These are phyloP conservation scores for Karstenula rhodostoma DNA, from an alignment of 2,329 filamentous ascomycete species.

Conservation along the genomic window DNA sequence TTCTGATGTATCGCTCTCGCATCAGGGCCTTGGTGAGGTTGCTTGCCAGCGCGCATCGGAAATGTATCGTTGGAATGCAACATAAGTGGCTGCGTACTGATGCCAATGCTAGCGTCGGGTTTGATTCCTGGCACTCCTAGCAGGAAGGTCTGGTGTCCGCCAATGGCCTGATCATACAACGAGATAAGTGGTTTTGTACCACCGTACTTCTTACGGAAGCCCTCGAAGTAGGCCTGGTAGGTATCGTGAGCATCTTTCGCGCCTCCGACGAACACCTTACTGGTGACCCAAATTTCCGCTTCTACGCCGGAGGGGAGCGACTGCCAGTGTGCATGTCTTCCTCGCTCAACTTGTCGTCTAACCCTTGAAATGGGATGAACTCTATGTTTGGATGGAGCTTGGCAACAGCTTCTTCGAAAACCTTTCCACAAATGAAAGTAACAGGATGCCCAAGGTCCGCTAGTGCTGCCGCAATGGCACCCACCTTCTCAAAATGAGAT, in stretches of 20 bases:
- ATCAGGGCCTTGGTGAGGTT: constrained; percentile 23
- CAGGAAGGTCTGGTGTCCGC: constrained; percentile 40
- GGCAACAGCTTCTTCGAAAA: constrained; percentile 48
- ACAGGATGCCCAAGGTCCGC: constrained; percentile 53
- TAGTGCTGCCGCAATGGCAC: constrained; percentile 49
- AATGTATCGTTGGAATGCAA: constrained; percentile 29
- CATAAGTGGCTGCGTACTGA: constrained; percentile 42
- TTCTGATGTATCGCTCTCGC: constrained; percentile 22
- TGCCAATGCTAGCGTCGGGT: constrained; percentile 49
- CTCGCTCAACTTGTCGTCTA: constrained; percentile 29
- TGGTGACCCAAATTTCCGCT: constrained; percentile 46
- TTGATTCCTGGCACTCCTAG: constrained; percentile 51
- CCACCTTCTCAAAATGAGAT: constrained; percentile 35
- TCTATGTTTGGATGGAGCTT: constrained; percentile 47
- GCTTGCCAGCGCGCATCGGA: constrained; percentile 25
- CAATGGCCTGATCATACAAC: constrained; percentile 53
- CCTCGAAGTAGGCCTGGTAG: constrained; percentile 40
- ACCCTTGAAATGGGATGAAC: constrained; percentile 46
- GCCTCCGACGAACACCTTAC: constrained; percentile 44
- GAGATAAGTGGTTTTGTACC: constrained; percentile 53
- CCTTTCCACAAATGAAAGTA: constrained; percentile 52
- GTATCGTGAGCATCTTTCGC: constrained; percentile 46
- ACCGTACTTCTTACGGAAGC: constrained; percentile 39
- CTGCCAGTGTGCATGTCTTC: constrained; percentile 34
- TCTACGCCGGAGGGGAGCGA: constrained; percentile 33